phyloP scores from a whole-genome alignment of 225 moss, liverwort and hornwort genomes.

The Straminergon stramineum region DNA sequence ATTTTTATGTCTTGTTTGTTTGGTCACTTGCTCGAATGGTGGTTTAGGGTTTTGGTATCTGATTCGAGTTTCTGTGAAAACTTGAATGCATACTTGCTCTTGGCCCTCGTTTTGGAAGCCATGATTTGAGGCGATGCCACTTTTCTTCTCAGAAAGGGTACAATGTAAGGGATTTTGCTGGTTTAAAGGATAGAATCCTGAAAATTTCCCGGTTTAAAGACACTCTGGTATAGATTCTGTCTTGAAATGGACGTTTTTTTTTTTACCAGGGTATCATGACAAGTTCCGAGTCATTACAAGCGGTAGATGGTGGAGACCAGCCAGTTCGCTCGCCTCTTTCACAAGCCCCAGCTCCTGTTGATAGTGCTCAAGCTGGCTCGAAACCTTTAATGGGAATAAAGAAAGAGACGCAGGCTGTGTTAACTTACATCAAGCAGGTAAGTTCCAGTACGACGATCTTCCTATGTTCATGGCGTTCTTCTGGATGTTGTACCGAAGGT shows the following conservation, averaged over 20 bases:
- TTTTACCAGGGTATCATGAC: slow-evolving; percentile 25
- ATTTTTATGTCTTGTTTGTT: background rate
- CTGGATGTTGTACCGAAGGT: background rate
- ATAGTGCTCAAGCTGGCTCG: slow-evolving; percentile 15
- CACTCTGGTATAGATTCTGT: background rate
- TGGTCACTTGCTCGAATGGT: background rate
- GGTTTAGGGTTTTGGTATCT: background rate
- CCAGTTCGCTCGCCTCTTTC: slow-evolving; percentile 80
- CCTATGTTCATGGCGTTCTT: background rate
- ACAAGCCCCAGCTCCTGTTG: slow-evolving; percentile 74
- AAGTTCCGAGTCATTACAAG: slow-evolving; percentile 9
- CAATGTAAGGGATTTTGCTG: background rate
- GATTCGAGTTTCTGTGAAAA: background rate
- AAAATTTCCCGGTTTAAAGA: background rate
- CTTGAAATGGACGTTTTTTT: background rate
- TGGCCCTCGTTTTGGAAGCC: background rate
- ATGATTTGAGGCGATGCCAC: background rate
- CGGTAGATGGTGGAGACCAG: slow-evolving; percentile 33
- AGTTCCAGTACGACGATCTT: background rate
- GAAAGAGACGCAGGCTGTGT: slow-evolving; percentile 68
- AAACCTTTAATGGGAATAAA: slow-evolving; percentile 38
- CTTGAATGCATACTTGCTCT: background rate
- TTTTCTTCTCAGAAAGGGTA: background rate
- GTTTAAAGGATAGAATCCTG: background rate
- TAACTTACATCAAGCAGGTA: slow-evolving; percentile 75